phyloP scores from a whole-genome alignment of 805 yeast genomes.

The Cyberlindnera sargentensis region DNA sequence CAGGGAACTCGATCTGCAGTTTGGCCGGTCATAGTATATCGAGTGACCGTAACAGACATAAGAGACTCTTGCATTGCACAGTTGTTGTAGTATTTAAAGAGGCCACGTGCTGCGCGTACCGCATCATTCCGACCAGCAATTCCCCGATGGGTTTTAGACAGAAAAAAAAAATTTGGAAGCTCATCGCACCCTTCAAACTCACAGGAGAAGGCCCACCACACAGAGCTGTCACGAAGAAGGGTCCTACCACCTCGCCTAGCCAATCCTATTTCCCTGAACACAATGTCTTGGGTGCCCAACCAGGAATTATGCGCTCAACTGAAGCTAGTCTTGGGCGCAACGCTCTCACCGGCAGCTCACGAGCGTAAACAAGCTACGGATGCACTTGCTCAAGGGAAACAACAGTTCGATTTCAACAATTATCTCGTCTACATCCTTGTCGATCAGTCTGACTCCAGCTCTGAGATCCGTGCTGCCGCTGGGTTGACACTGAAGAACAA shows the following conservation, averaged over 20 bases:
- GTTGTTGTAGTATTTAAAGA: too few relatives aligned
- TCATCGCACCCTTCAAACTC: not conserved
- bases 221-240: not conserved
- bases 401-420: constrained; percentile 72
- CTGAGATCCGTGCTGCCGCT: constrained; percentile 75
- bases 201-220: not conserved
- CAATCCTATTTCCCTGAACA: not conserved
- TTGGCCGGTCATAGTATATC: too few relatives aligned
- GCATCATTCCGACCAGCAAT: not conserved
- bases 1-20: constrained; percentile 11
- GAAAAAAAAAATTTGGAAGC: constrained; percentile 1
- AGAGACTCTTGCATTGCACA: too few relatives aligned
- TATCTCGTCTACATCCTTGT: constrained; percentile 69
- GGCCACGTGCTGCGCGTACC: not conserved
- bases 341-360: constrained; percentile 51
- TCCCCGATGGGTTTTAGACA: too few relatives aligned
- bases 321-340: constrained; percentile 58
- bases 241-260: not conserved
- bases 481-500: constrained; percentile 81
- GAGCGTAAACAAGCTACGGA: constrained; percentile 64
- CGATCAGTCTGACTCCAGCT: constrained; percentile 37
- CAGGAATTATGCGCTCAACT: constrained; percentile 55
- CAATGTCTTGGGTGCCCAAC: constrained; percentile 65
- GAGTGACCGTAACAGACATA: too few relatives aligned
- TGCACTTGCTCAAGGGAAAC: constrained; percentile 61